Base-by-base conservation (phyloP, 306 rosid genomes). In the Mimosa bimucronata region DNA sequence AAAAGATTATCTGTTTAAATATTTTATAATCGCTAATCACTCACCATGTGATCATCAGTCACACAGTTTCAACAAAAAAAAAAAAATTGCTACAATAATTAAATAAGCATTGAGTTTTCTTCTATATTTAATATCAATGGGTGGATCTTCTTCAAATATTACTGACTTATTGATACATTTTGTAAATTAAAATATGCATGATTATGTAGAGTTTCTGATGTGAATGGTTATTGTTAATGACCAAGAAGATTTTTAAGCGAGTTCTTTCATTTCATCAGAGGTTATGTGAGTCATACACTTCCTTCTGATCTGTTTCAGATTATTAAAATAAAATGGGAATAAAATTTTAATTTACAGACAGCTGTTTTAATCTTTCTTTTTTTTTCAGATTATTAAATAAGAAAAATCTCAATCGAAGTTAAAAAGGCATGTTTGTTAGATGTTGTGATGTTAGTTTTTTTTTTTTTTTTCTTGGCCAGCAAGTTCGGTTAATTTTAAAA, bases 61-160 rank as follows among this genome's bases (percentile, higher is more conserved):
- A 83, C 89, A 83, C 85, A 74, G 89, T 81, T 44, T 73, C 62
- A 57, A 53, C 46, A 30, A 57, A 65, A 78, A 9, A 23, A n/a
- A n/a, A n/a, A n/a, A n/a, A 11, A 4, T 3, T 4, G 10, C 1
- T 26, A 25, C 7, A 14, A 6, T 0, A 31, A 30, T 64, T 30
- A 14, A 64, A 34, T 34, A 34, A 64, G 6, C 29, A 64, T 30
- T 62, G 40, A 62, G 10, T 62, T 13, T 29, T 62, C 68, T 61
- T 61, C 31, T 1, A 28, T 1, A 28, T 61, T 61, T 13, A 61
- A 26, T 30, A 28, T 28, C 16, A 26, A 61, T 15, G 6, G 16
- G 8, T 48, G 9, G 38, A 13, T 61, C n/a, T 28, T 28, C 66
- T 25, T 25, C 28, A n/a, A 55, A 55, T 25, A 23, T 57, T 57